Evolutionary conservation across 495 filamentous ascomycete species (phyloP).

Genomic region (Amphirosellinia nigrospora): DNA sequence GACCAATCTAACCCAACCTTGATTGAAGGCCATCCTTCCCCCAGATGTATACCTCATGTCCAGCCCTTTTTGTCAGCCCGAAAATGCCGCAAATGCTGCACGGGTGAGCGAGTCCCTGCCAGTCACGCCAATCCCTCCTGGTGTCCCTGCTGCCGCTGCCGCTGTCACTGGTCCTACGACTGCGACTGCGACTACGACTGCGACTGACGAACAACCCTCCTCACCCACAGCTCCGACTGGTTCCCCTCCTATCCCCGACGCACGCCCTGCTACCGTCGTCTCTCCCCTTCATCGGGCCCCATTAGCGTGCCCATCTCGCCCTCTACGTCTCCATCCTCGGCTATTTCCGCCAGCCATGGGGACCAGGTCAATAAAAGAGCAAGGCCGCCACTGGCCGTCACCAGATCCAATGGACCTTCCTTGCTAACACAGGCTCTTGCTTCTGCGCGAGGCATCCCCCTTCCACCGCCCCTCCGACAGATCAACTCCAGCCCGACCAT

Average conservation of each 20-base stretch:
- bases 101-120: conserved; percentile 47
- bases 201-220: conserved; percentile 37
- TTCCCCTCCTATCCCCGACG: conserved; percentile 35
- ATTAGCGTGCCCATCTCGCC: conserved; percentile 35
- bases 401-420: conserved; percentile 52
- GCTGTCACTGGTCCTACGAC: conserved; percentile 34
- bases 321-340: conserved; percentile 33
- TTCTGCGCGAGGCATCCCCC: conserved; percentile 56
- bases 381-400: conserved; percentile 46
- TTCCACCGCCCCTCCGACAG: conserved; percentile 29
- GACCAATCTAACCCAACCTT: conserved; percentile 20
- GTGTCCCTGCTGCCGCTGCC: conserved; percentile 29
- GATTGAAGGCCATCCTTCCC: conserved; percentile 38
- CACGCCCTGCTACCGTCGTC: conserved; percentile 34
- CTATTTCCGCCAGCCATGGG: conserved; percentile 40
- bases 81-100: conserved; percentile 58
- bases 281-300: conserved; percentile 25
- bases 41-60: conserved; percentile 61
- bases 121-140: conserved; percentile 35
- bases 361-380: conserved; percentile 54
- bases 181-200: conserved; percentile 34
- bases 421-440: conserved; percentile 59
- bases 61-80: conserved; percentile 47
- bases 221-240: conserved; percentile 35
- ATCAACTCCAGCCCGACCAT: conserved; percentile 38